phyloP scores from a whole-genome alignment of 768 basidiomycete genomes.

The Omphalotus guepiniiformis region DNA sequence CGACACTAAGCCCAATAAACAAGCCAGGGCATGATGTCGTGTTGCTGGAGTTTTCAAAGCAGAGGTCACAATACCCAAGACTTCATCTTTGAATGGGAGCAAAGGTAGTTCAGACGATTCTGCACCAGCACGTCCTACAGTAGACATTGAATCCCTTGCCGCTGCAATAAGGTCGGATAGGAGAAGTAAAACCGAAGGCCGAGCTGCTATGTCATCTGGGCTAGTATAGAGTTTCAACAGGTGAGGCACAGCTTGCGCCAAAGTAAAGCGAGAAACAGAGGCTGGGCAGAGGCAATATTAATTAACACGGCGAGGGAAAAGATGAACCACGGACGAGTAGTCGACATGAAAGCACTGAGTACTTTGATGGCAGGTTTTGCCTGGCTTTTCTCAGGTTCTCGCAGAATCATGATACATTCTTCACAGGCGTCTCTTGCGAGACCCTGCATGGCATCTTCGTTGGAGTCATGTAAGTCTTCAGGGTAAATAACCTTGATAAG shows the following conservation, averaged over 20 bases:
- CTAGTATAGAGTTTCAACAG: conserved; percentile 72
- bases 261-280: conserved; percentile 60
- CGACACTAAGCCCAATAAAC: conserved; percentile 61
- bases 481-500: conserved; percentile 75
- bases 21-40: conserved; percentile 57
- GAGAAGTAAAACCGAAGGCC: conserved; percentile 61
- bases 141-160: conserved; percentile 37
- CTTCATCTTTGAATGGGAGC: conserved; percentile 66
- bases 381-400: conserved; percentile 92
- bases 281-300: conserved; percentile 36
- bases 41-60: conserved; percentile 52
- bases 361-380: conserved; percentile 86
- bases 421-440: conserved; percentile 72
- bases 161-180: conserved; percentile 64
- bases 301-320: not conserved
- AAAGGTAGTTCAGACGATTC: conserved; percentile 33
- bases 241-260: conserved; percentile 68
- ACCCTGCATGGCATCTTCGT: conserved; percentile 43
- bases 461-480: conserved; percentile 33
- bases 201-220: conserved; percentile 63
- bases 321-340: conserved; percentile 58
- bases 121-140: conserved; percentile 4
- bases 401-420: conserved; percentile 75
- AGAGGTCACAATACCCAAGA: conserved; percentile 59
- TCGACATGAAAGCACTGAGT: conserved; percentile 70